Percentiles rank a stretch among this genome's conserved stretches.
Evolutionary conservation across 441 rosid genomes (phyloP).

Genomic region (Flueggea neowawraea): DNA sequence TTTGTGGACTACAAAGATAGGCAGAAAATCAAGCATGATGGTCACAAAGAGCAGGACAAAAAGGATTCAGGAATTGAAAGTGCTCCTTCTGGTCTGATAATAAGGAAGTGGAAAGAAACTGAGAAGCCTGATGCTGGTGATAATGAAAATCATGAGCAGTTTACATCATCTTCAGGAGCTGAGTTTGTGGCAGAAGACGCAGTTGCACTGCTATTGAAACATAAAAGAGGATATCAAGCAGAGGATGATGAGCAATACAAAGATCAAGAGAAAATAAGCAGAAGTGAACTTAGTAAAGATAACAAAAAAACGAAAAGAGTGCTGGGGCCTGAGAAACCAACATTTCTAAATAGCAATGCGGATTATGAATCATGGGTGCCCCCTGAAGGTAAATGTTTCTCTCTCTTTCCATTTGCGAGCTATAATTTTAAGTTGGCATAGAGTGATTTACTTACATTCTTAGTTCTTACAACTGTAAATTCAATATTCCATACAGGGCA

Average conservation of each 20-base stretch:
- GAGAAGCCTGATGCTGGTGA: constrained; percentile 33
- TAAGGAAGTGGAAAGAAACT: constrained; percentile 68
- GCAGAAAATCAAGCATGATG: constrained; percentile 41
- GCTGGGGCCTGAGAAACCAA: constrained; percentile 78
- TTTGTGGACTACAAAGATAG: constrained; percentile 91
- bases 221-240: constrained; percentile 60
- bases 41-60: constrained; percentile 16
- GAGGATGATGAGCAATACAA: constrained; percentile 35
- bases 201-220: constrained; percentile 83
- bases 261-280: constrained; percentile 23
- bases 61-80: constrained; percentile 42
- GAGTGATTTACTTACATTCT: neutral
- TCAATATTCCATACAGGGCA: constrained; percentile 53
- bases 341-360: constrained; percentile 52
- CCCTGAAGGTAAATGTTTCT: constrained; percentile 63
- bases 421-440: neutral
- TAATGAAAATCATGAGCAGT: constrained; percentile 21
- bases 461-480: neutral
- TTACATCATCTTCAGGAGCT: constrained; percentile 37
- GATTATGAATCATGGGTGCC: constrained; percentile 89
- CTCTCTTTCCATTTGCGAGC: neutral
- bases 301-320: constrained; percentile 59
- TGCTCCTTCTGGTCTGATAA: constrained; percentile 69
- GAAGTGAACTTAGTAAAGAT: constrained; percentile 35
- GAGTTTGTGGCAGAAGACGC: constrained; percentile 74